Percentiles rank a stretch among this genome's conserved stretches.
phyloP scores from a whole-genome alignment of 1,284 basidiomycete genomes.

The Rhodotorula sp. region DNA sequence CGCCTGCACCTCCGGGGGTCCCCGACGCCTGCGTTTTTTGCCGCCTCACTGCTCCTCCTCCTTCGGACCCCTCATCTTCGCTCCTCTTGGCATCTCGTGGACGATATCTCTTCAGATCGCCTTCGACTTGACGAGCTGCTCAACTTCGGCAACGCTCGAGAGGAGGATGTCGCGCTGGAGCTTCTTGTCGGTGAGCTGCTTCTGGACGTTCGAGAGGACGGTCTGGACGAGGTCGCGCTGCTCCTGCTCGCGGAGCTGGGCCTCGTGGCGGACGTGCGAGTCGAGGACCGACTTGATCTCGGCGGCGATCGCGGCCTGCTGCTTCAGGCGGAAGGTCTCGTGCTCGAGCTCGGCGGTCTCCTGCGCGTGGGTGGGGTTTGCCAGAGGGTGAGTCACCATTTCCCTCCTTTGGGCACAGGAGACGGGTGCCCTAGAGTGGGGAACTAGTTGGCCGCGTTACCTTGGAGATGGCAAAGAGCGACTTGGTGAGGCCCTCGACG shows the following conservation, averaged over 20 bases:
- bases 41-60: background rate
- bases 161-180: constrained; percentile 87
- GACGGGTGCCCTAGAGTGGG: background rate
- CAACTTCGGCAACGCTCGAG: constrained; percentile 83
- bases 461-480: constrained; percentile 90
- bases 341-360: constrained; percentile 91
- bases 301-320: constrained; percentile 79
- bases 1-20: background rate
- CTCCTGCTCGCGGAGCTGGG: constrained; percentile 93
- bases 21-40: background rate
- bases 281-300: constrained; percentile 95
- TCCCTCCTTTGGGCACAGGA: too few relatives aligned
- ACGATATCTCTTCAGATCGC: constrained; percentile 56
- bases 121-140: constrained; percentile 73
- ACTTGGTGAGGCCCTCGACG: constrained; percentile 84
- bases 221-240: constrained; percentile 84
- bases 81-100: background rate
- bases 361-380: constrained; percentile 50
- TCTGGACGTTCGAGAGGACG: constrained; percentile 82
- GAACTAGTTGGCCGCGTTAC: constrained; percentile 51
- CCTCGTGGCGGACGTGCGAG: constrained; percentile 97
- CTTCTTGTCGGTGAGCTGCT: constrained; percentile 82
- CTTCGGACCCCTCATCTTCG: background rate
- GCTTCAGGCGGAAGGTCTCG: constrained; percentile 84
- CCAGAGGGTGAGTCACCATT: background rate